Evolutionary conservation across 768 basidiomycete genomes (phyloP).

Genomic region (Rhodosporidiobolus sp.): DNA sequence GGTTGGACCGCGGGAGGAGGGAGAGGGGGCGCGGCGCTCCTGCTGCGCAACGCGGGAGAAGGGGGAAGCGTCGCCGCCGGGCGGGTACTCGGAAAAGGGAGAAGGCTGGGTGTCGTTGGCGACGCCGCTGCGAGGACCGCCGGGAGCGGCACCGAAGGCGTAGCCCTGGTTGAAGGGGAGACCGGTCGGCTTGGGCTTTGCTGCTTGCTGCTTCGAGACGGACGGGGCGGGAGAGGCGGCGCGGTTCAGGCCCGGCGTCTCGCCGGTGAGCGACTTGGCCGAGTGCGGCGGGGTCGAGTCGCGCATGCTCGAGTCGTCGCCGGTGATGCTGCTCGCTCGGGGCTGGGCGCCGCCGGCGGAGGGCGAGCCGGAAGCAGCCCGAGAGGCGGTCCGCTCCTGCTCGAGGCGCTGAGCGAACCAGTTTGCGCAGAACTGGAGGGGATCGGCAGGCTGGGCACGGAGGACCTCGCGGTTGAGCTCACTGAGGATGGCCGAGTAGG

Average conservation of each 20-base stretch:
- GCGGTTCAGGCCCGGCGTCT: not conserved
- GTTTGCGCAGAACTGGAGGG: slow-evolving; percentile 73
- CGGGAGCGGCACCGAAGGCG: slow-evolving; percentile 37
- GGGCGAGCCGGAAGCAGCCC: slow-evolving; percentile 61
- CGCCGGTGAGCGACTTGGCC: slow-evolving; percentile 12
- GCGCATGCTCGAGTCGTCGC: slow-evolving; percentile 19
- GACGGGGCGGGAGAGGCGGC: slow-evolving; percentile 13
- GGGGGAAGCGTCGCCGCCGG: not conserved
- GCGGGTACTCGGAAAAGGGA: slow-evolving; percentile 36
- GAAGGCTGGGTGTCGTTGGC: slow-evolving; percentile 22
- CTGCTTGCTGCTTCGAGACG: not conserved
- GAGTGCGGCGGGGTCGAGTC: slow-evolving; percentile 13
- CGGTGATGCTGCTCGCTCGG: not conserved
- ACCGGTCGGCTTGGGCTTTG: slow-evolving; percentile 26
- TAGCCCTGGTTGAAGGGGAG: slow-evolving; percentile 42
- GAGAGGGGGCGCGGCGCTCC: not conserved
- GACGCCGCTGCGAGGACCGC: not conserved
- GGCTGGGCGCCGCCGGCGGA: slow-evolving; percentile 40
- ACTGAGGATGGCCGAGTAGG: slow-evolving; percentile 74
- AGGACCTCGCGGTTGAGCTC: slow-evolving; percentile 83
- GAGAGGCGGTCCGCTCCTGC: slow-evolving; percentile 75
- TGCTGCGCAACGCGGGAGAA: slow-evolving; percentile 1
- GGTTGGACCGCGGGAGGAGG: not conserved
- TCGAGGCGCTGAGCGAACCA: slow-evolving; percentile 90
- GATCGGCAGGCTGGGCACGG: slow-evolving; percentile 81